Percentiles rank a stretch among this genome's conserved stretches.
Conservation (phyloP, 208 protist genomes). For the Trypanosoma theileri region DNA sequence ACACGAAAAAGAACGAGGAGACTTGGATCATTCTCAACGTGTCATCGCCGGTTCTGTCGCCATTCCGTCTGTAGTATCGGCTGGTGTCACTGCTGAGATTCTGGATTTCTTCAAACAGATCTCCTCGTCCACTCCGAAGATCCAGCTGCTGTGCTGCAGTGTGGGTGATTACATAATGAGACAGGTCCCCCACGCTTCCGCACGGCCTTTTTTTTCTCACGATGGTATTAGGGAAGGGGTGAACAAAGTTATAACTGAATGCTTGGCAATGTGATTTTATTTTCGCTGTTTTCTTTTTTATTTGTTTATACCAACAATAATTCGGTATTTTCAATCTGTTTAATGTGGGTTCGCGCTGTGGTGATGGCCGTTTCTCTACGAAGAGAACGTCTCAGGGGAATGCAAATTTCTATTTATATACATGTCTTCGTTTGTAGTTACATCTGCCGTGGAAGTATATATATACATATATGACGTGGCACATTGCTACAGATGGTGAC, state of each 20-base stretch:
- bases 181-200: background rate
- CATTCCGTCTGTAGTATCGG: background rate
- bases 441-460: too few species aligned
- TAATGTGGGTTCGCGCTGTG: too few species aligned
- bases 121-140: background rate
- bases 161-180: constrained; percentile 8
- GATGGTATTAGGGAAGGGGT: background rate
- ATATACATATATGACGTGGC: background rate
- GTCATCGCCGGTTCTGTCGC: background rate
- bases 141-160: background rate
- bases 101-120: background rate
- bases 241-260: background rate
- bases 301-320: background rate
- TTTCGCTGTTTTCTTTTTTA: background rate
- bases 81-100: background rate
- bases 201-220: constrained; percentile 1
- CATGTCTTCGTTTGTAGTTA: too few species aligned
- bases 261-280: background rate
- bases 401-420: constrained; percentile 4
- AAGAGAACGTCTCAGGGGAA: too few species aligned
- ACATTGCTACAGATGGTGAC: background rate
- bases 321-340: background rate
- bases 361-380: too few species aligned
- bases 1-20: constrained; percentile 29
- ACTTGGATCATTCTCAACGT: constrained; percentile 23